Conservation (phyloP, 352 stramenopile genomes). For the Thraustochytrium striatum region DNA sequence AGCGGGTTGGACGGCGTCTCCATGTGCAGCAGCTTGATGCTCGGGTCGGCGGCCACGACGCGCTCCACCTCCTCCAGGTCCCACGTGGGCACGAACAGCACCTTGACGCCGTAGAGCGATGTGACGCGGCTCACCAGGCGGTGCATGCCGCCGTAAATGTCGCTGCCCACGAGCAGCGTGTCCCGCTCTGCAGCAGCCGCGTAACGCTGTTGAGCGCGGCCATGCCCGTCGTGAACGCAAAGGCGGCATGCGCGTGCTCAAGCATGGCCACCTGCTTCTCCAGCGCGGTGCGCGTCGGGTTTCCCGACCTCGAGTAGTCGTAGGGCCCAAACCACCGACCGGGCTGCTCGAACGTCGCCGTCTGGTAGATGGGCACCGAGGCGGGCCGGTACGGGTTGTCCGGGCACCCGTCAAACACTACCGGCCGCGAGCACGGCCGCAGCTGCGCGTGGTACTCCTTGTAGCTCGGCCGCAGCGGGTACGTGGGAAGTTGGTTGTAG, state of each 20-base stretch:
- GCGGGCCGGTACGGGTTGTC: constrained; percentile 40
- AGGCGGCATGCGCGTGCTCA: constrained; percentile 66
- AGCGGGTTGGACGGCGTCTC: constrained; percentile 71
- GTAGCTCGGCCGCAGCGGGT: constrained; percentile 47
- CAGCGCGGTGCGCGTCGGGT: constrained; percentile 78
- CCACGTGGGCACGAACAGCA: constrained; percentile 63
- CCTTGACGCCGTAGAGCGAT: constrained; percentile 63
- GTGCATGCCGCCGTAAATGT: constrained; percentile 86
- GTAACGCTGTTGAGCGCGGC: constrained; percentile 78
- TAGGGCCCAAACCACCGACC: constrained; percentile 81
- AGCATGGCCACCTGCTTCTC: constrained; percentile 79
- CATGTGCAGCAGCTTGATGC: constrained; percentile 63
- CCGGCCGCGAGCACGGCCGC: constrained; percentile 22
- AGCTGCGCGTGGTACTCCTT: constrained; percentile 47
- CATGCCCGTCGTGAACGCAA: constrained; percentile 85
- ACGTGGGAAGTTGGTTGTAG: constrained; percentile 51
- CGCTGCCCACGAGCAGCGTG: constrained; percentile 81
- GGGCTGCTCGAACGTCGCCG: constrained; percentile 73
- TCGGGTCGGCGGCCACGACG: neutral
- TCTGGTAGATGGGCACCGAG: constrained; percentile 81
- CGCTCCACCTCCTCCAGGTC: constrained; percentile 23
- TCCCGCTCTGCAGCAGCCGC: constrained; percentile 75
- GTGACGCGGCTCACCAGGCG: constrained; percentile 78
- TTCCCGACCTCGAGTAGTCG: constrained; percentile 82
- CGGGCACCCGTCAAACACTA: constrained; percentile 43